Base-by-base conservation (phyloP, 345 rosid species). In the Aquilaria sinensis region DNA sequence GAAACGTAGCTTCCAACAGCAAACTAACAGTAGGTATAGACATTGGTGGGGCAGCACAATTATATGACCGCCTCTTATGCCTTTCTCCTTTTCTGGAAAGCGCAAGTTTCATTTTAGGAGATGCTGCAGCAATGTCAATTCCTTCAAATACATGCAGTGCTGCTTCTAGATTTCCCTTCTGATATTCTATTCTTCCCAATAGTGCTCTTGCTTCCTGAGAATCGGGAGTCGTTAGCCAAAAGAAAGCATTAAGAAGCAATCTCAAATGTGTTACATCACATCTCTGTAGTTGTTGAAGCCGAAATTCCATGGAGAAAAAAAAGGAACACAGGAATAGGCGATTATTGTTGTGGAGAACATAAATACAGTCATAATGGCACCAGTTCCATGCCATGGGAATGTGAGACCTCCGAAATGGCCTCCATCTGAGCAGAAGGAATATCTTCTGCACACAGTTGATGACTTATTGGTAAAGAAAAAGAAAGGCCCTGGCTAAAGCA, bases 121-220 rank as follows among this genome's bases (percentile, higher is more conserved):
- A 79, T 60, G 84, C 78, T 59, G 90, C 78, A 64, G 82, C 77
- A 50, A 85, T 74, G 74, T 90, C 92, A 70, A 90, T 90, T 53
- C 97, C 97, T 75, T 87, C 97, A 78, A 83, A 90, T 12, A 90
- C 97, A 71, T 82, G 83, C 60, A 90, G 76, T 48, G 96, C 96
- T 48, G 85, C 92, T 68, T 90, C 90, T 64, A 82, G 64, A 56
- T 85, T 90, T 56, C 97, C 92, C 60, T 85, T 87, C 66, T 90
- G 96, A 80, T 82, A 90, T 71, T 90, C 97, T 2, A 83, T 85
- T 71, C 92, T 87, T 67, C 97, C 97, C 67, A 87, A 67, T 72
- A 87, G 74, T 32, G 97, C 96, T 65, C 97, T 85, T 31, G 92
- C 97, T 75, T 90, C 96, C 97, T 90, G 70, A 37, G 58, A 58